Conservation (phyloP, 257 asterid species). For the Henckelia pumila region DNA sequence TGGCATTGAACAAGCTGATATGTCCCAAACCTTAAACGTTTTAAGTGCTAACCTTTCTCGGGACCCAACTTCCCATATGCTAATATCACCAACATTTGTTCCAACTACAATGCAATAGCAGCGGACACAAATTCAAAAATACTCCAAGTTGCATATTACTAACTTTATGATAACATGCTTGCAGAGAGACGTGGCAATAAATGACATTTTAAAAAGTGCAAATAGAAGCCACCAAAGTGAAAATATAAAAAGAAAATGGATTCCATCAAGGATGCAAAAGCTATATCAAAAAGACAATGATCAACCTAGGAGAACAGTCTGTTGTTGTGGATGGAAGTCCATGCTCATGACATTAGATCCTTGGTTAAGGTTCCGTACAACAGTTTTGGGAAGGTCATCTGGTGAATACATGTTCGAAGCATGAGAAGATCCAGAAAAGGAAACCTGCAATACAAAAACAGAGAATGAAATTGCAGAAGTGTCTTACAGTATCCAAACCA, state of each 20-base stretch:
- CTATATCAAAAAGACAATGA: slow-evolving; percentile 8
- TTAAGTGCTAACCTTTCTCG: slow-evolving; percentile 87
- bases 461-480: slow-evolving; percentile 14
- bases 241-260: background rate
- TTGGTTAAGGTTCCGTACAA: slow-evolving; percentile 77
- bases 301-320: slow-evolving; percentile 90
- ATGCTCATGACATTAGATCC: slow-evolving; percentile 98
- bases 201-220: background rate
- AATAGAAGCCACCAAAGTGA: background rate
- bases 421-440: slow-evolving; percentile 84
- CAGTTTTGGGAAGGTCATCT: slow-evolving; percentile 95
- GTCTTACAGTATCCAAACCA: slow-evolving; percentile 8
- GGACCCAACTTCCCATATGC: slow-evolving; percentile 98
- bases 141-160: slow-evolving; percentile 2
- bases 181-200: slow-evolving; percentile 5
- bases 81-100: slow-evolving; percentile 95
- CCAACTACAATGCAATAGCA: slow-evolving; percentile 59
- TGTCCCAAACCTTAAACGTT: slow-evolving; percentile 84
- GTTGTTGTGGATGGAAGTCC: slow-evolving; percentile 97
- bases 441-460: slow-evolving; percentile 49
- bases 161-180: background rate
- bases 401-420: slow-evolving; percentile 66
- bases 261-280: slow-evolving; percentile 10
- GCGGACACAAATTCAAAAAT: slow-evolving; percentile 12
- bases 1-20: slow-evolving; percentile 81